Percentiles rank a stretch among this genome's conserved stretches.
Conservation (phyloP, 768 basidiomycete genomes). For the Pulveroboletus sp. region DNA sequence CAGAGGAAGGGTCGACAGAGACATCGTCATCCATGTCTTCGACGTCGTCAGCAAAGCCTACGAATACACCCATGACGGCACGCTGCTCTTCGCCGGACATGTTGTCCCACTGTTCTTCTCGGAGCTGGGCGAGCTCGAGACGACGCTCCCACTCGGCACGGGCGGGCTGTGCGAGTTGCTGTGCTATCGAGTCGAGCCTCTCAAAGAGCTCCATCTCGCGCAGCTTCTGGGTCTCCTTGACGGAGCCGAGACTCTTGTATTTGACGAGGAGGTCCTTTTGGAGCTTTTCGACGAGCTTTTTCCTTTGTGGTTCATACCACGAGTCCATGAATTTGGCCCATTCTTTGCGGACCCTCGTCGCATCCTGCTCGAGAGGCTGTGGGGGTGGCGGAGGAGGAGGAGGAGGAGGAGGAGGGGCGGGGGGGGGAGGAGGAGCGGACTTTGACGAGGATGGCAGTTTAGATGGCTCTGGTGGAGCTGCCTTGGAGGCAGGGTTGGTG, state of each 20-base stretch:
- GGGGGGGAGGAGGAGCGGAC: slow-evolving; percentile 2
- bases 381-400: slow-evolving; percentile 15
- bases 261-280: slow-evolving; percentile 27
- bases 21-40: slow-evolving; percentile 17
- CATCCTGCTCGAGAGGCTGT: slow-evolving; percentile 15
- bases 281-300: slow-evolving; percentile 27
- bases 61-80: slow-evolving; percentile 26
- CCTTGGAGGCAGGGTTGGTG: slow-evolving; percentile 8
- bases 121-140: slow-evolving; percentile 26
- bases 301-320: slow-evolving; percentile 31
- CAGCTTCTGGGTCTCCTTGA: slow-evolving; percentile 25
- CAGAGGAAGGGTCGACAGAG: slow-evolving; percentile 2
- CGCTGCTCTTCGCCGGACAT: slow-evolving; percentile 32
- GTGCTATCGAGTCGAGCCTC: slow-evolving; percentile 18
- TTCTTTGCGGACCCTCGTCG: slow-evolving; percentile 28
- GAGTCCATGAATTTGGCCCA: slow-evolving; percentile 25
- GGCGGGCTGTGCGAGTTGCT: slow-evolving; percentile 27
- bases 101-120: slow-evolving; percentile 29
- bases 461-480: slow-evolving; percentile 10
- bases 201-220: slow-evolving; percentile 29
- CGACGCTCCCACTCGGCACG: slow-evolving; percentile 33
- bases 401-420: not conserved
- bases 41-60: slow-evolving; percentile 26
- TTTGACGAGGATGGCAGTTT: slow-evolving; percentile 13
- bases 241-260: slow-evolving; percentile 26